Percentiles rank a stretch among this genome's conserved stretches.
phyloP scores from a whole-genome alignment of 2,329 filamentous ascomycete genomes.

The Chalaropsis ovoidea region DNA sequence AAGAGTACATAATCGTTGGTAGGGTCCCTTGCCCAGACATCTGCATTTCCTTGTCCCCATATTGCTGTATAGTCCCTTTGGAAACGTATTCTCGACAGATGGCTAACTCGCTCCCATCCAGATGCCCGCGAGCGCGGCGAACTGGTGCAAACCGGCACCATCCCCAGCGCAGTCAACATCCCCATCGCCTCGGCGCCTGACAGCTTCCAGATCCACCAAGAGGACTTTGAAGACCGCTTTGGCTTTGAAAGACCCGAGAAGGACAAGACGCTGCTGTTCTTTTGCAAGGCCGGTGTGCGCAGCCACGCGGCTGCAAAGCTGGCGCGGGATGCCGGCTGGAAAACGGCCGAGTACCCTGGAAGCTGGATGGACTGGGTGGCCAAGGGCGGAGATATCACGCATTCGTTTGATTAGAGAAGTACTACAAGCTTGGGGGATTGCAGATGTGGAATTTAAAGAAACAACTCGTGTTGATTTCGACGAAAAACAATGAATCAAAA shows the following conservation, averaged over 20 bases:
- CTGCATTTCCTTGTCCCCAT: neutral
- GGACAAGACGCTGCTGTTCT: slow-evolving; percentile 63
- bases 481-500: neutral
- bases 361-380: slow-evolving; percentile 75
- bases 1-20: slow-evolving; percentile 24
- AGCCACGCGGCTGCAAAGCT: slow-evolving; percentile 66
- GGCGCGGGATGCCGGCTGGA: slow-evolving; percentile 68
- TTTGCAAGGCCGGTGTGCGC: slow-evolving; percentile 85
- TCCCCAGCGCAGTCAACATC: slow-evolving; percentile 74
- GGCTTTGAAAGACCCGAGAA: slow-evolving; percentile 59
- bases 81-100: neutral
- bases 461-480: neutral
- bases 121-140: slow-evolving; percentile 67
- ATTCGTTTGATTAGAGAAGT: slow-evolving; percentile 20
- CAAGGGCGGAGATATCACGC: slow-evolving; percentile 48
- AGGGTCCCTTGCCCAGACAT: neutral
- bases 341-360: slow-evolving; percentile 61
- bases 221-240: slow-evolving; percentile 75
- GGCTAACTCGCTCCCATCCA: slow-evolving; percentile 27
- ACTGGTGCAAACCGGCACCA: slow-evolving; percentile 53
- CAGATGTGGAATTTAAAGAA: neutral
- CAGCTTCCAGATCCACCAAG: slow-evolving; percentile 61
- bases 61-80: neutral
- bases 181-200: slow-evolving; percentile 69
- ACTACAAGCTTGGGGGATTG: neutral